These are phyloP conservation scores for Pseudovirgaria hyperparasitica DNA, from an alignment of 2,329 filamentous ascomycete species.

Conservation along the genomic window DNA sequence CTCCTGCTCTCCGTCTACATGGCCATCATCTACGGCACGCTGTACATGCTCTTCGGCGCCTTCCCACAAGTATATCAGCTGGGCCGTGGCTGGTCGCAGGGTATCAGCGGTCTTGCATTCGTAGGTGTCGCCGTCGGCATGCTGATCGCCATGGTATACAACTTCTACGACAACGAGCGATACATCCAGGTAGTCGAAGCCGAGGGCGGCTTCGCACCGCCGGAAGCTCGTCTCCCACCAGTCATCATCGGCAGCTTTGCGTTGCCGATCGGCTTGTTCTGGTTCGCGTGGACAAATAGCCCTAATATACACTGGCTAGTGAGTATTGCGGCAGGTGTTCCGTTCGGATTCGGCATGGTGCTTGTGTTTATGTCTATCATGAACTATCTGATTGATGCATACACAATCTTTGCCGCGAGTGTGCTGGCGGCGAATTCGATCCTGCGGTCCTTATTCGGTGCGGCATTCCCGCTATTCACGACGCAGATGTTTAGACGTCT, in stretches of 20 bases:
- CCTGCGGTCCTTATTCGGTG: slow-evolving; percentile 63
- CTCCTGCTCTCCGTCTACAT: slow-evolving; percentile 52
- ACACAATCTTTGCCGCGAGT: slow-evolving; percentile 65
- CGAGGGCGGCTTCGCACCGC: slow-evolving; percentile 44
- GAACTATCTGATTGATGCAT: slow-evolving; percentile 31
- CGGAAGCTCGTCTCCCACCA: slow-evolving; percentile 52
- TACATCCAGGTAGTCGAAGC: slow-evolving; percentile 29
- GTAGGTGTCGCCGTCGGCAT: slow-evolving; percentile 58
- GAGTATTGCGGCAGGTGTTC: slow-evolving; percentile 36
- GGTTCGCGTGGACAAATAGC: slow-evolving; percentile 32
- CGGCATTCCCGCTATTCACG: slow-evolving; percentile 69
- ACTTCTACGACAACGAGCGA: slow-evolving; percentile 21
- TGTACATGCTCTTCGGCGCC: slow-evolving; percentile 37
- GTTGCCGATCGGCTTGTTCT: slow-evolving; percentile 40
- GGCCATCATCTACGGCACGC: slow-evolving; percentile 42
- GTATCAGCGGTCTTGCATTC: slow-evolving; percentile 38
- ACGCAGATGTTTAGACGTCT: slow-evolving; percentile 39
- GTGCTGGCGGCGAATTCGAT: slow-evolving; percentile 69
- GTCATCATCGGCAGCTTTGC: slow-evolving; percentile 49
- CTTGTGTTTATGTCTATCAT: slow-evolving; percentile 48
- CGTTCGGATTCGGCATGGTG: slow-evolving; percentile 48
- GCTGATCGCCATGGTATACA: slow-evolving; percentile 43
- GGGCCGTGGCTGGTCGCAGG: slow-evolving; percentile 23
- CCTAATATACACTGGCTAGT: slow-evolving; percentile 45
- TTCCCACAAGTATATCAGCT: slow-evolving; percentile 50